These are phyloP conservation scores for Mucor piriformis DNA, from an alignment of 371 early-diverging fungal genomes.

Conservation along the genomic window DNA sequence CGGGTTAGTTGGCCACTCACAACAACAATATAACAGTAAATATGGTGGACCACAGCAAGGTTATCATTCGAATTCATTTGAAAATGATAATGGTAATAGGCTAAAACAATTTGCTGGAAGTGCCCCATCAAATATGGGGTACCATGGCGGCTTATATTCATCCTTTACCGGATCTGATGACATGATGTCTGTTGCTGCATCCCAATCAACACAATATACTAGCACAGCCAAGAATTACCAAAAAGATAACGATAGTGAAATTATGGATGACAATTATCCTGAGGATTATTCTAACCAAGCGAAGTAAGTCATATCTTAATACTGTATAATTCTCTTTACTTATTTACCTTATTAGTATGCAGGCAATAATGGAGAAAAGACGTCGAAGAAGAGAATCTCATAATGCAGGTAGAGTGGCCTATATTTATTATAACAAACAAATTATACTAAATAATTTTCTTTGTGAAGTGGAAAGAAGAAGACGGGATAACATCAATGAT, in stretches of 20 bases:
- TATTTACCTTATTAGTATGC: slow-evolving; percentile 32
- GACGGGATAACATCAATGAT: slow-evolving; percentile 97
- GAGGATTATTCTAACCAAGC: slow-evolving; percentile 25
- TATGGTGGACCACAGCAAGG: slow-evolving; percentile 1
- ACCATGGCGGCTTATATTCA: slow-evolving; percentile 12
- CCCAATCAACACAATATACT: slow-evolving; percentile 7
- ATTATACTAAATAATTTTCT: background rate
- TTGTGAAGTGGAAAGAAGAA: slow-evolving; percentile 81
- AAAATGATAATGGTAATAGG: background rate
- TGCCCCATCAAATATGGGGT: slow-evolving; percentile 27
- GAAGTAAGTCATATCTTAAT: slow-evolving; percentile 16
- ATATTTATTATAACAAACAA: background rate
- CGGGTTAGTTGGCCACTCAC: slow-evolving; percentile 4
- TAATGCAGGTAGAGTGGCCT: slow-evolving; percentile 76
- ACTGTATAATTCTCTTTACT: background rate
- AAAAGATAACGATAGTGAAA: slow-evolving; percentile 1
- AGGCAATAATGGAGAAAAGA: slow-evolving; percentile 77
- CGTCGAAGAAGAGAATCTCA: slow-evolving; percentile 92
- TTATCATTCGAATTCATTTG: slow-evolving; percentile 8
- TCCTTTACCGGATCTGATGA: slow-evolving; percentile 20
- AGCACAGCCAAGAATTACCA: background rate
- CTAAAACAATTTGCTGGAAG: slow-evolving; percentile 20
- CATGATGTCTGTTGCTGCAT: slow-evolving; percentile 22
- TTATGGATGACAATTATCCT: slow-evolving; percentile 5
- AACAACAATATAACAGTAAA: background rate